Percentiles rank a stretch among this genome's conserved stretches.
Conservation (phyloP, 192 early-diverging fungal species). For the Spinellus fusiger region DNA sequence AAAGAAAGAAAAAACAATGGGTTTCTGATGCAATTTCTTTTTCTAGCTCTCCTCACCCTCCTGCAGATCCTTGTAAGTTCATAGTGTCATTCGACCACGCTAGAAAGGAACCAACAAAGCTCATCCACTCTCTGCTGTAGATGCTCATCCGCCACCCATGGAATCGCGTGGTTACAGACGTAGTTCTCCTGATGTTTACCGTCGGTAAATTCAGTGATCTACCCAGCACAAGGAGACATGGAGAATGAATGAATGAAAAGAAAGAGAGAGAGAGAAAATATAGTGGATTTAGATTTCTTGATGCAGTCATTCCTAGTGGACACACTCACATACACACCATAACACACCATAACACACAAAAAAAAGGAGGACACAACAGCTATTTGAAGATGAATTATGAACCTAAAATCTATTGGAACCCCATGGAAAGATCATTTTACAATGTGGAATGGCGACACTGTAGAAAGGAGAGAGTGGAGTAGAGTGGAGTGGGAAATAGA, state of each 20-base stretch:
- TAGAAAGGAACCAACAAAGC: background rate
- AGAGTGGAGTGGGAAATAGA: no score
- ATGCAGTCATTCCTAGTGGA: background rate
- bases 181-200: conserved; percentile 15
- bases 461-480: background rate
- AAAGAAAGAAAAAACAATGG: no score
- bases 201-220: conserved; percentile 10
- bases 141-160: conserved; percentile 7
- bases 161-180: conserved; percentile 18
- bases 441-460: background rate
- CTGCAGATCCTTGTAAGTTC: background rate
- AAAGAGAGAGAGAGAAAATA: background rate
- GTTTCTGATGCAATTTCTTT: no score
- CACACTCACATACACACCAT: background rate
- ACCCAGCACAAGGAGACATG: no score
- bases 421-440: background rate
- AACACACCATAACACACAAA: background rate
- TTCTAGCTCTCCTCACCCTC: background rate
- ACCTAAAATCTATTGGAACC: background rate
- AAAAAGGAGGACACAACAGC: background rate
- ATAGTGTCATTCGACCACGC: background rate
- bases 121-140: background rate
- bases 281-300: background rate
- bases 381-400: conserved; percentile 1
- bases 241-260: background rate